Base-by-base conservation (phyloP, 371 early-diverging fungal genomes). In the Antonospora locustae region DNA sequence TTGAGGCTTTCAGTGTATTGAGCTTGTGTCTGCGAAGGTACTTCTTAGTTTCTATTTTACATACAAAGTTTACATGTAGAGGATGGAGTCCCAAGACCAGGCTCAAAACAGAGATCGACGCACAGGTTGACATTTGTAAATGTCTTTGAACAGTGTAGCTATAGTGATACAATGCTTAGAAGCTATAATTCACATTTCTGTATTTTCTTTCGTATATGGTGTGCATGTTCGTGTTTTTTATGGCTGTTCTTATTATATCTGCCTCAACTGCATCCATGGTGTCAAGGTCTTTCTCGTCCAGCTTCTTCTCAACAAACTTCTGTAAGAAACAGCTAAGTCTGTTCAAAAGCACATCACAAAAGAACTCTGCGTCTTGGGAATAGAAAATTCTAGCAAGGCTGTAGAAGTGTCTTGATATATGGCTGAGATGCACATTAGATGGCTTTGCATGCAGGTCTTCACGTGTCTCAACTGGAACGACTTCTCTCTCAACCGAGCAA, bases 211-310 rank as follows among this genome's bases (percentile, higher is more conserved):
- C n/a, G n/a, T n/a, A n/a, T n/a, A n/a, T n/a, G n/a, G n/a, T n/a
- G n/a, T n/a, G n/a, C n/a, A n/a, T n/a, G n/a, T n/a, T n/a, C n/a
- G n/a, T n/a, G n/a, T n/a, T 38, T 25, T 17, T 56, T 40, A 47
- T 56, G 17, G 47, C 47, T 1, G 3, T 3, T 17, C 28, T 27
- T 12, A 56, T 38, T 36, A 56, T 36, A 7, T 28, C 17, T 16
- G 39, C 49, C 29, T 56, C 57, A 27, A 9, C 41, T 39, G 29
- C 23, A n/a, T 56, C 57, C 2, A 56, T 6, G 22, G 23, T 47
- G 39, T 27, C 55, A 1, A 62, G 16, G 46, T 62, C 63, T 6
- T 62, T 52, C 19, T 62, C 63, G 17, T 36, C 29, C 23, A 62
- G 43, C 2, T 22, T n/a, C 11, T 55, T 51, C 30, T 55, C 56